phyloP scores from a whole-genome alignment of 2,329 filamentous ascomycete species.

The Sclerotinia glacialis region DNA sequence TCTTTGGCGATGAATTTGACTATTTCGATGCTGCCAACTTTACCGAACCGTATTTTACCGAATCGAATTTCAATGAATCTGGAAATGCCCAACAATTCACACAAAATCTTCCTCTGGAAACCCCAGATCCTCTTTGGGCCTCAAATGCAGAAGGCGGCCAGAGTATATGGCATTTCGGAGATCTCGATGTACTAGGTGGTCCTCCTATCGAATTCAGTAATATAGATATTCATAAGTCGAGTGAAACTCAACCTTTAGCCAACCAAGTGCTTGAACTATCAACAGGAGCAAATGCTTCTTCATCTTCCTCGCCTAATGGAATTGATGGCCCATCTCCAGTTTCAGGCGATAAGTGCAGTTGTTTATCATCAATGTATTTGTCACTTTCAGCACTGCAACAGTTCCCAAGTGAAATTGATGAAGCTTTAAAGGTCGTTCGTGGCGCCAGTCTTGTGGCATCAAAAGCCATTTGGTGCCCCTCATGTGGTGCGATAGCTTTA shows the following conservation, averaged over 20 bases:
- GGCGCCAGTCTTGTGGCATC: constrained; percentile 40
- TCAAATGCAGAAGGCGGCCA: constrained; percentile 20
- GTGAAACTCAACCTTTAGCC: constrained; percentile 16
- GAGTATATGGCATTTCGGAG: constrained; percentile 31
- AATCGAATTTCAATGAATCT: constrained; percentile 7
- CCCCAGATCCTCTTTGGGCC: not conserved
- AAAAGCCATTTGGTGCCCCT: constrained; percentile 50
- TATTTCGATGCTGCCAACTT: constrained; percentile 22
- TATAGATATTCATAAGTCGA: constrained; percentile 23
- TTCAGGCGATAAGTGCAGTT: constrained; percentile 29
- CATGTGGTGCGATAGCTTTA: constrained; percentile 46
- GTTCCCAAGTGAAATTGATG: constrained; percentile 34
- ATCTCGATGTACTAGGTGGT: constrained; percentile 23
- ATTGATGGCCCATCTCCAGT: constrained; percentile 24
- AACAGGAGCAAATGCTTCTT: constrained; percentile 23
- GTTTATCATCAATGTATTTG: constrained; percentile 38
- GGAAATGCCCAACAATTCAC: constrained; percentile 1
- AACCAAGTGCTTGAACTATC: constrained; percentile 9
- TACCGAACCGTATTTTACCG: constrained; percentile 27
- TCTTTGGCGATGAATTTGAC: constrained; percentile 22
- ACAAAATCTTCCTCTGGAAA: constrained; percentile 5
- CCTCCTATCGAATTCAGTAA: constrained; percentile 31
- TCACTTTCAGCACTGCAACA: constrained; percentile 35
- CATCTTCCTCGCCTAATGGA: constrained; percentile 26
- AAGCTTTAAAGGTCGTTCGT: constrained; percentile 34